Conservation (phyloP, 345 rosid species). For the Acer negundo region DNA sequence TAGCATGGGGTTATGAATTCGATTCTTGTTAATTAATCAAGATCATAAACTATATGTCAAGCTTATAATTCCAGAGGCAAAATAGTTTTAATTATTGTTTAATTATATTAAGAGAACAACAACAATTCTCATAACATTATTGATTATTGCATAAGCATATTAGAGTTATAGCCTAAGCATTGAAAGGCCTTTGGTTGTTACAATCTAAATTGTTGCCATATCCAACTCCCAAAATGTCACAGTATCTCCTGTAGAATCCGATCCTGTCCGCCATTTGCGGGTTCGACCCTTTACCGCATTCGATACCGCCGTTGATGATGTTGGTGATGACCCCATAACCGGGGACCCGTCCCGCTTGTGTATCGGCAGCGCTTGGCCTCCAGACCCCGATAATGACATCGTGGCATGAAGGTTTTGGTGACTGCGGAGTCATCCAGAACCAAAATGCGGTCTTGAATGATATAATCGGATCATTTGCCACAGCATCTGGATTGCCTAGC, state of each 20-base stretch:
- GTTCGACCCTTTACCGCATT: constrained; percentile 25
- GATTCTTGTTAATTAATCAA: no score
- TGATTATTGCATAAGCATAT: neutral
- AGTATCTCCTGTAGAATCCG: constrained; percentile 34
- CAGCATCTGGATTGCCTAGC: constrained; percentile 23
- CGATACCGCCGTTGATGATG: constrained; percentile 30
- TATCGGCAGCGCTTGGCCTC: constrained; percentile 17
- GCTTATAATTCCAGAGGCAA: neutral
- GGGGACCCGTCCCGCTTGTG: constrained; percentile 18
- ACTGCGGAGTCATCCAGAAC: constrained; percentile 43
- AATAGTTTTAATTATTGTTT: neutral
- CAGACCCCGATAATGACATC: constrained; percentile 24
- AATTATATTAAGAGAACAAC: neutral
- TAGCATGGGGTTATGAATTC: no score
- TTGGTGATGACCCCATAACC: constrained; percentile 40
- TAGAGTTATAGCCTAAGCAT: constrained; percentile 1
- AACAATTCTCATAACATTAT: neutral
- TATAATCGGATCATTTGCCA: constrained; percentile 21
- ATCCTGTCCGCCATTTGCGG: constrained; percentile 12
- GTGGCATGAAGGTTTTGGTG: constrained; percentile 33
- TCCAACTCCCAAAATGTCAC: constrained; percentile 19
- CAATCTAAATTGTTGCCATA: constrained; percentile 31
- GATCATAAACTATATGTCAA: no score
- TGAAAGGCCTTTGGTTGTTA: constrained; percentile 35
- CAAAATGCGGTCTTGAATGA: constrained; percentile 38